Base-by-base conservation (phyloP, 345 rosid species). In the Eucalyptus coolabah region DNA sequence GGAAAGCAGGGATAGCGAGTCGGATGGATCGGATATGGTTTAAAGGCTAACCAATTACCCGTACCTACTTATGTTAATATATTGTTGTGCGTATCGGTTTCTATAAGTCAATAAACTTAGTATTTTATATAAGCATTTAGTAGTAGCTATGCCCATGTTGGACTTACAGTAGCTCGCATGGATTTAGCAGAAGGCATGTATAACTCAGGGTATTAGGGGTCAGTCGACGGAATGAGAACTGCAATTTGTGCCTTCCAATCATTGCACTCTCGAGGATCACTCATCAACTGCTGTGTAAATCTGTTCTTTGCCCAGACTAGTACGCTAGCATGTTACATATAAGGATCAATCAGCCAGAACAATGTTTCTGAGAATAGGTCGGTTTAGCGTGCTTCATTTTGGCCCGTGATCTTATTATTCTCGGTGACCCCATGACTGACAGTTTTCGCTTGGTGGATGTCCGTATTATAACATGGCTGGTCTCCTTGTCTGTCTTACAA, bases 11-110 rank as follows among this genome's bases (percentile, higher is more conserved):
- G 96, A 91, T 72, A 94, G 92, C 40, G 96, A 93, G 60, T 94
- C 95, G 2, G 96, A 93, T 37, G 94, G 89, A 51, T 94, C 94
- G 9, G 96, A 94, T 94, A 89, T 89, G 91, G 96, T 92, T 86
- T 96, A 89, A 89, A 65, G 86, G 51, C 40, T 87, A 77, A 77
- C 30, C 85, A 77, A 40, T 77, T 40, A 77, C 85, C 30, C 23
- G 30, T 77, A 11, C 47, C 30, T 4, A 11, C 47, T 77, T 72
- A 10, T 77, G 83, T 77, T 77, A 21, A 77, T 40, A 40, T 37
- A 23, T 77, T 40, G 85, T 40, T 77, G 30, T 40, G 69, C 32
- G 5, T 40, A 23, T 77, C 47, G 24, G 85, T 40, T 40, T 77
- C 85, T 21, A 23, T 77, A 40, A 77, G 85, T 77, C 85, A 37